Percentiles rank a stretch among this genome's conserved stretches.
These are phyloP conservation scores for Candida vartiovaarae DNA, from an alignment of 805 yeast genomes.

Conservation along the genomic window DNA sequence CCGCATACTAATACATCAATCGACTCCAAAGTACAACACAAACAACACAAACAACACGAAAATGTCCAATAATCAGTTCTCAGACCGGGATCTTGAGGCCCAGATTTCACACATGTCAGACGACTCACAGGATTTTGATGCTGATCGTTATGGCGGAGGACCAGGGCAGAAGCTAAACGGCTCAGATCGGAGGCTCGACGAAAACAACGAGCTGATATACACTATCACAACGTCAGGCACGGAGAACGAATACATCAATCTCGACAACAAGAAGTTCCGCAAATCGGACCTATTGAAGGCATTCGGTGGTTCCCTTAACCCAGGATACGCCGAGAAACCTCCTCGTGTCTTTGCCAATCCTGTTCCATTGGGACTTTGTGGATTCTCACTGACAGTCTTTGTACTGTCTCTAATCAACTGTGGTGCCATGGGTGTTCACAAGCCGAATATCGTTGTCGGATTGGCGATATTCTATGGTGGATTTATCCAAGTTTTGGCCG, in stretches of 20 bases:
- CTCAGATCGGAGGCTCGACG: too few species aligned
- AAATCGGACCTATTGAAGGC: constrained; percentile 48
- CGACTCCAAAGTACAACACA: too few species aligned
- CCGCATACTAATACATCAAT: too few species aligned
- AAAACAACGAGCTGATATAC: constrained; percentile 9
- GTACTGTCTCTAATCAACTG: constrained; percentile 48
- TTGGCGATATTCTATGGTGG: constrained; percentile 62
- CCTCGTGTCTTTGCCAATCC: constrained; percentile 52
- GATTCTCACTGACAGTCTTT: constrained; percentile 57
- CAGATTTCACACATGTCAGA: constrained; percentile 14
- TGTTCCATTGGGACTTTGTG: constrained; percentile 56
- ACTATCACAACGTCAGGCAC: constrained; percentile 23
- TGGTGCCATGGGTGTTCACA: constrained; percentile 49
- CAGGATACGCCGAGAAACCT: constrained; percentile 47
- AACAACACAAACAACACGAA: too few species aligned
- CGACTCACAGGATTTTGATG: constrained; percentile 7
- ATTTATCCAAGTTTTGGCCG: constrained; percentile 50
- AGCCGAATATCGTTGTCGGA: constrained; percentile 53
- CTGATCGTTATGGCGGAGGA: too few species aligned
- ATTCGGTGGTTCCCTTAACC: constrained; percentile 68
- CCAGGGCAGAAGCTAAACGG: too few species aligned
- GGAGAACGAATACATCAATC: constrained; percentile 19
- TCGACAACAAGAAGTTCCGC: constrained; percentile 22
- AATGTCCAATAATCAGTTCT: background rate
- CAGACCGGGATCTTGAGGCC: constrained; percentile 11